Base-by-base conservation (phyloP, 2,329 filamentous ascomycete genomes). In the Diaporthe vaccinii region DNA sequence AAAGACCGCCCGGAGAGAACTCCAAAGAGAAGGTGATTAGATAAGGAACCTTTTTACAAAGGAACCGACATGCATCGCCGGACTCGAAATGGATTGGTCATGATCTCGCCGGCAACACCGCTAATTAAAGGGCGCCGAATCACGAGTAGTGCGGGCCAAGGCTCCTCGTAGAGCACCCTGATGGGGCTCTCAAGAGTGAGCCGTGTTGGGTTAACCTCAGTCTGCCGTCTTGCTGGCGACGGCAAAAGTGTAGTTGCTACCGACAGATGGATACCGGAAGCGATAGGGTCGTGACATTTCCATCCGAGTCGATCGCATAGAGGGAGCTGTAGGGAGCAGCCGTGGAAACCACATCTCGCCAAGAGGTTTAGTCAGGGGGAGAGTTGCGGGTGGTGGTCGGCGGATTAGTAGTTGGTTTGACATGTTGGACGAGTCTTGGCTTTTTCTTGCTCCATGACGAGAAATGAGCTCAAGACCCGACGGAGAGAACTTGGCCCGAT, bases 291-390 rank as follows among this genome's bases (percentile, higher is more conserved):
- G 59, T 46, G 59, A 46, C 39, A 44, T 46, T 65, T 65, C 9
- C 39, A 15, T 14, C n/a, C 51, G 51, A 55, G 51, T 12, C 51
- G 51, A 28, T 4, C n/a, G n/a, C 51, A 28, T 15, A 14, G 59
- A 46, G 14, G 9, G 39, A 5, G 22, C 36, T 41, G 36, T 28
- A 20, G 14, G 12, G 25, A 25, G 57, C 10, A 28, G 58, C 20
- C 15, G 58, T 41, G 57, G 12, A 34, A 41, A n/a, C 25, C 25
- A 44, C 15, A 31, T 65, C 5, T 2, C 25, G 59, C 59, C 59
- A 65, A 65, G 59, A 65, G 8, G 7, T 46, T 46, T 62, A 65
- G 41, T 65, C 59, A 65, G 41, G 59, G 59, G 39, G 39, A 46
- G 39, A 65, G 59, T n/a, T 41, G 34, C 57, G 57, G 57, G 36